A percentile compares a stretch with the other conserved stretches of the same genome.
phyloP scores from a whole-genome alignment of 2,329 filamentous ascomycete genomes.

The Botryotinia convoluta region DNA sequence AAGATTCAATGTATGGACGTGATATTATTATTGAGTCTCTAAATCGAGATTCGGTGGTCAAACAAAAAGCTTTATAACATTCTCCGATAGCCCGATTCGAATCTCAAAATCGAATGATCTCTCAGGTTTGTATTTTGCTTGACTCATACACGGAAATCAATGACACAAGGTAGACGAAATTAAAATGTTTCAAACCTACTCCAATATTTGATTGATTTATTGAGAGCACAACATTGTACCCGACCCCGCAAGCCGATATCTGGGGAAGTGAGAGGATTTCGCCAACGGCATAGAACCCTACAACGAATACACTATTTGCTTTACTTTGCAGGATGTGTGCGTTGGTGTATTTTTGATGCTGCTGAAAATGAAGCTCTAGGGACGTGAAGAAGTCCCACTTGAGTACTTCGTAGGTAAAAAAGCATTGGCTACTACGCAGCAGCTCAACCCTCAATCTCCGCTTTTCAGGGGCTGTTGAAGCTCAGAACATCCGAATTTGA shows the following conservation, averaged over 20 bases:
- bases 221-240: constrained; percentile 5
- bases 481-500: constrained; percentile 1
- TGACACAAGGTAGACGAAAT: not conserved
- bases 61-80: not conserved
- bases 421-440: not conserved
- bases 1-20: not conserved
- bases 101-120: not conserved
- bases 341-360: not conserved
- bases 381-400: not conserved
- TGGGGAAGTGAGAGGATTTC: not conserved
- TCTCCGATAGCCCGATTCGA: not conserved
- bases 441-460: not conserved
- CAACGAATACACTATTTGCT: not conserved
- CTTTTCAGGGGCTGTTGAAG: not conserved
- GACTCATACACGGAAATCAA: not conserved
- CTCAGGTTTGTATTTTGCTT: not conserved
- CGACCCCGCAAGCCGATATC: constrained; percentile 15
- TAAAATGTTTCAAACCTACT: constrained; percentile 2
- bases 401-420: not conserved
- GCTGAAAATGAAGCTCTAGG: not conserved
- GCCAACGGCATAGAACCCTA: not conserved
- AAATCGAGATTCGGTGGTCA: not conserved
- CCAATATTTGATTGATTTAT: not conserved
- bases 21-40: not conserved
- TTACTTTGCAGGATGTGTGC: not conserved